Base-by-base conservation (phyloP, 2,329 filamentous ascomycete species). In the Ophiostoma sp. region DNA sequence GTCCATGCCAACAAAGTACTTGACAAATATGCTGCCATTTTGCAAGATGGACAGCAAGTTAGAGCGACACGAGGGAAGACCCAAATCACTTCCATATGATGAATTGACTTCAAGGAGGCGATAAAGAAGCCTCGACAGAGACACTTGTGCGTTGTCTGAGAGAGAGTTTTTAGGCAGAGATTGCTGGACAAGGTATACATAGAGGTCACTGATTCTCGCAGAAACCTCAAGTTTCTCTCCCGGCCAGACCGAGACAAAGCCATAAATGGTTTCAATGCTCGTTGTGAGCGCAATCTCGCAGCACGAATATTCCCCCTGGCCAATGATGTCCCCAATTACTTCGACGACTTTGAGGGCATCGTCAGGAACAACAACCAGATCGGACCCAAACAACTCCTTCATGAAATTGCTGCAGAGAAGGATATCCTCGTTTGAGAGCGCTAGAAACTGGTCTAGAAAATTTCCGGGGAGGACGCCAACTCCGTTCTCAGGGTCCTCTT, bases 21-120 rank as follows among this genome's bases (percentile, higher is more conserved):
- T 95, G 64, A 95, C 89, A 11, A 82, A 77, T 74, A 94, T 85
- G 67, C 85, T 82, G 0, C 89, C 87, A 14, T 84, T 81, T 58
- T 84, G 80, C 7, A 98, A 80, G 36, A 98, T 85, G 11, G 83
- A 83, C 68, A 98, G 87, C 3, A 98, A 82, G 65, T 85, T 90
- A 8, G 90, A 92, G 71, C 91, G 81, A 65, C 81, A 83, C 7
- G 83, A 83, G 36, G 88, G 84, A 12, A 89, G 79, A 8, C 81
- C 80, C 7, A 86, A 80, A 4, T 81, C 81, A 70, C 82, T 82
- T 1, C 86, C 88, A 76, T 92, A 96, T 0, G 86, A 83, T 1
- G 89, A 83, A 68, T 90, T 85, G 16, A 84, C 80, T 67, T 85
- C 85, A 60, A 96, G 81, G 3, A 98, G 80, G 42, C 83, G 82